Conservation (phyloP, 2,329 filamentous ascomycete species). For the Pseudogymnoascus sp. region DNA sequence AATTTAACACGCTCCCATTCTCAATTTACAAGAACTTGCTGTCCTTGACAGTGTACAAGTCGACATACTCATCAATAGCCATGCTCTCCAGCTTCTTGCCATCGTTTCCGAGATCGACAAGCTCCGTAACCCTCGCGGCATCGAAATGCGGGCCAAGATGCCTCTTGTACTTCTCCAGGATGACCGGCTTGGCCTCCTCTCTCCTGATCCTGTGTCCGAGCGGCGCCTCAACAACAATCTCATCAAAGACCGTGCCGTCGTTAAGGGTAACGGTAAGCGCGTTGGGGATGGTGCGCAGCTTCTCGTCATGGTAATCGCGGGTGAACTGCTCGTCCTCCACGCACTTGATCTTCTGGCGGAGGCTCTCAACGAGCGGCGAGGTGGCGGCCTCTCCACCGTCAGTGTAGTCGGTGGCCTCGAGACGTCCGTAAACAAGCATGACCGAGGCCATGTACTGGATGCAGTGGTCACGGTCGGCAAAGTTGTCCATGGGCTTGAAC, state of each 20-base stretch:
- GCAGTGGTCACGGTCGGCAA: conserved; percentile 98
- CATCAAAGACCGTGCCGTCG: conserved; percentile 84
- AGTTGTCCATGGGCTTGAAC: conserved; percentile 99
- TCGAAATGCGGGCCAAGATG: conserved; percentile 81
- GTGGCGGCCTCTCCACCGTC: conserved; percentile 90
- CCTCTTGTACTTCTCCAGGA: conserved; percentile 89
- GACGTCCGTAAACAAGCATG: conserved; percentile 92
- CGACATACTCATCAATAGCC: conserved; percentile 88
- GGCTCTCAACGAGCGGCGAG: conserved; percentile 79
- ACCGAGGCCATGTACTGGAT: conserved; percentile 98
- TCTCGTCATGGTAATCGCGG: conserved; percentile 87
- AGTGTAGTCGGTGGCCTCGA: conserved; percentile 87
- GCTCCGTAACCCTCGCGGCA: conserved; percentile 68
- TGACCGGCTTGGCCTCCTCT: conserved; percentile 96
- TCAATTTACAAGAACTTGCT: conserved; percentile 47
- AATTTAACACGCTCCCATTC: neutral
- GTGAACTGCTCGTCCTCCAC: conserved; percentile 96
- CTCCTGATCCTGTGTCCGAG: conserved; percentile 84
- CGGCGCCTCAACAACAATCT: conserved; percentile 88
- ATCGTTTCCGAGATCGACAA: conserved; percentile 74
- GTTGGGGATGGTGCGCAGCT: conserved; percentile 93
- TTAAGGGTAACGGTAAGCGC: conserved; percentile 91
- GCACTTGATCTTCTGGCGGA: conserved; percentile 89
- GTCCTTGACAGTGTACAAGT: conserved; percentile 63
- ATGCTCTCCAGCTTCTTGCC: conserved; percentile 67